Conservation (phyloP, 179 eudicot species). For the Beta macrorhiza region DNA sequence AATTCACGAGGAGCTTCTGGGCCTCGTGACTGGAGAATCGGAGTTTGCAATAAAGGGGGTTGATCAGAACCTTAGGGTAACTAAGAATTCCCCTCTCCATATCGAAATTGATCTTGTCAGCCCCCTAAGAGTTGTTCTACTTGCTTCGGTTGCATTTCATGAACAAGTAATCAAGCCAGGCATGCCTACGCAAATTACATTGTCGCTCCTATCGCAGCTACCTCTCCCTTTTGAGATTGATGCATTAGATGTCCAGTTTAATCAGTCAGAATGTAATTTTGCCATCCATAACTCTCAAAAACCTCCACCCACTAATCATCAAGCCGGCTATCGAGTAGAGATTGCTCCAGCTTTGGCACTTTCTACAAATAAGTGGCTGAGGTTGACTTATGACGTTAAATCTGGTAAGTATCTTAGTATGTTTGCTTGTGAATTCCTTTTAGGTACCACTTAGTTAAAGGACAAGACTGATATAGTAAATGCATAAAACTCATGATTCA, state of each 20-base stretch:
- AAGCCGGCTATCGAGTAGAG: conserved; percentile 57
- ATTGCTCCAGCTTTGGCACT: conserved; percentile 64
- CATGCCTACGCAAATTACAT: conserved; percentile 50
- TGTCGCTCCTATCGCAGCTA: conserved; percentile 79
- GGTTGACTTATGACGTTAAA: conserved; percentile 76
- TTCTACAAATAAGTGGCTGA: conserved; percentile 76
- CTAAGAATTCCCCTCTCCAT: conserved; percentile 59
- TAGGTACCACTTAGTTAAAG: not conserved
- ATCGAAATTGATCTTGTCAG: conserved; percentile 95
- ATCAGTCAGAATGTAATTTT: conserved; percentile 80
- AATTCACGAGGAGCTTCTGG: conserved; percentile 73
- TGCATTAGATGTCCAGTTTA: conserved; percentile 81
- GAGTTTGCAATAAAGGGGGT: conserved; percentile 34
- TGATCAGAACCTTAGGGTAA: conserved; percentile 37
- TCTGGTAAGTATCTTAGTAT: conserved; percentile 54
- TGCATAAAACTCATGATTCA: not conserved
- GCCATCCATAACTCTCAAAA: conserved; percentile 59
- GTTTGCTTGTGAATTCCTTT: not conserved
- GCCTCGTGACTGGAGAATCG: conserved; percentile 53
- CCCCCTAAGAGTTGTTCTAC: conserved; percentile 79
- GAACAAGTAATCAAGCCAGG: conserved; percentile 90
- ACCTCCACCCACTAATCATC: conserved; percentile 35
- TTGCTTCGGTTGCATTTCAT: conserved; percentile 93
- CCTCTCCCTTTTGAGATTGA: conserved; percentile 75
- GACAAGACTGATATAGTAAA: not conserved